Evolutionary conservation across 495 filamentous ascomycete genomes (phyloP).

Genomic region (Penicillium ucsense): DNA sequence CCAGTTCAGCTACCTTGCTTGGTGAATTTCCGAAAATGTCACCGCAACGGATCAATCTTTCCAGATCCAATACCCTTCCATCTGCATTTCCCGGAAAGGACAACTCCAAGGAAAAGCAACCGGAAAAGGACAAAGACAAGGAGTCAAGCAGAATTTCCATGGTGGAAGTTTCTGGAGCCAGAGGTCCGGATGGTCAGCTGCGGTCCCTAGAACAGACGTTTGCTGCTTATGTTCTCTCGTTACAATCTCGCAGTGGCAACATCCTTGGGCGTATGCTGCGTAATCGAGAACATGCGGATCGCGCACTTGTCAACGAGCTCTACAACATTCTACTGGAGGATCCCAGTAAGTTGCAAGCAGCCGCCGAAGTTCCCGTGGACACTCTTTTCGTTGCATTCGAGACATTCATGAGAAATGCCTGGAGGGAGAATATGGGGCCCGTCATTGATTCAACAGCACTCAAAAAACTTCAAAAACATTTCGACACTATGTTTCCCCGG

Average conservation of each 20-base stretch:
- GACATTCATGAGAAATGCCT: slow-evolving; percentile 82
- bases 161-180: slow-evolving; percentile 14
- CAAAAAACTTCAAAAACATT: slow-evolving; percentile 60
- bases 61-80: slow-evolving; percentile 33
- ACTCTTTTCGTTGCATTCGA: slow-evolving; percentile 92
- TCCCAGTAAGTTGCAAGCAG: slow-evolving; percentile 60
- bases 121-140: slow-evolving; percentile 17
- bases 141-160: slow-evolving; percentile 25
- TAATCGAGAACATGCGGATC: slow-evolving; percentile 60
- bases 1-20: slow-evolving; percentile 27
- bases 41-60: slow-evolving; percentile 23
- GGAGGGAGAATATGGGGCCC: slow-evolving; percentile 80
- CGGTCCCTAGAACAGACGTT: slow-evolving; percentile 78
- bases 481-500: slow-evolving; percentile 57
- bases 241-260: slow-evolving; percentile 76
- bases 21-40: slow-evolving; percentile 33
- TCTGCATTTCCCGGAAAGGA: slow-evolving; percentile 27
- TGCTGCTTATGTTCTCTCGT: slow-evolving; percentile 67
- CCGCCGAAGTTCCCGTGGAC: slow-evolving; percentile 70
- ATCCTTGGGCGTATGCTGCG: slow-evolving; percentile 68
- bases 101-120: slow-evolving; percentile 17
- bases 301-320: slow-evolving; percentile 76
- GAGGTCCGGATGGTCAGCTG: slow-evolving; percentile 39
- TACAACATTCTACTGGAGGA: slow-evolving; percentile 81
- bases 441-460: slow-evolving; percentile 58